These are phyloP conservation scores for Castanospermum australe DNA, from an alignment of 306 rosid genomes.

Conservation along the genomic window DNA sequence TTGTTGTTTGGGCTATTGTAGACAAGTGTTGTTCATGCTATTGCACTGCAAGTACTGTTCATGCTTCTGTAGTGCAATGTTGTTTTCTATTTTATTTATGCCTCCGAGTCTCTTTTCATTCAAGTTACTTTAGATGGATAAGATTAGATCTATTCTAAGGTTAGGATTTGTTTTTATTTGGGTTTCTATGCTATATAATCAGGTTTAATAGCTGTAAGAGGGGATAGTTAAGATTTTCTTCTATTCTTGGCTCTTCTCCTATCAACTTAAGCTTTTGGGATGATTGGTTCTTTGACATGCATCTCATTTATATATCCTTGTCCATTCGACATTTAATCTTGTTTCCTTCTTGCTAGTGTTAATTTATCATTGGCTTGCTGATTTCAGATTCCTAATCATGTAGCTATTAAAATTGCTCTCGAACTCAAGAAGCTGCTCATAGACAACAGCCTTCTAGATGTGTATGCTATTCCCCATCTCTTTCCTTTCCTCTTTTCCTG, in stretches of 20 bases:
- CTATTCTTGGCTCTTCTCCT: too few relatives aligned
- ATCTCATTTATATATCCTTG: too few relatives aligned
- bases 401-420: constrained; percentile 86
- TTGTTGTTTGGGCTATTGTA: too few relatives aligned
- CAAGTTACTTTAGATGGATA: constrained; percentile 1
- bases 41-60: neutral
- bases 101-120: neutral
- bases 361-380: constrained; percentile 30
- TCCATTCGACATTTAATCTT: too few relatives aligned
- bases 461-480: constrained; percentile 54
- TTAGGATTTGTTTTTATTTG: too few relatives aligned
- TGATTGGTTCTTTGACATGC: too few relatives aligned
- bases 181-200: too few relatives aligned
- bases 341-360: too few relatives aligned
- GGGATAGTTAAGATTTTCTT: too few relatives aligned
- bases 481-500: neutral
- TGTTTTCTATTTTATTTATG: neutral
- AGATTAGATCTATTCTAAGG: neutral
- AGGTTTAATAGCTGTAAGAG: too few relatives aligned
- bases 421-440: constrained; percentile 93
- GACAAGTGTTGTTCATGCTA: too few relatives aligned
- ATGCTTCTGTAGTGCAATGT: neutral
- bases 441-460: constrained; percentile 94
- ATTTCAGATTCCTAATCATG: constrained; percentile 93
- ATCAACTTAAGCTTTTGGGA: too few relatives aligned